These are phyloP conservation scores for Penicillium sp. DNA, from an alignment of 2,329 filamentous ascomycete species.

Conservation along the genomic window DNA sequence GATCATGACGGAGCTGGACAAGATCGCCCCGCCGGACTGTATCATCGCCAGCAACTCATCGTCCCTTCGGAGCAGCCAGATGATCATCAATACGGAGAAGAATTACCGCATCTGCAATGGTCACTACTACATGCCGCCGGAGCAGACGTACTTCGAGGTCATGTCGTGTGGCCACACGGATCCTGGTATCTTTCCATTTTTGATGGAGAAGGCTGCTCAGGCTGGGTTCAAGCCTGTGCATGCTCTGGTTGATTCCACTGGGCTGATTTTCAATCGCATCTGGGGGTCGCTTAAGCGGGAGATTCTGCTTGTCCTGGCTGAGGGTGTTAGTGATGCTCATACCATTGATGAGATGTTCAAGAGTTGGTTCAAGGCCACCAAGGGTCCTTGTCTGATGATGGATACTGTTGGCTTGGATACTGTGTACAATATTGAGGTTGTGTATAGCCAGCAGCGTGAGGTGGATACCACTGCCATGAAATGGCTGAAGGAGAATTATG, in stretches of 20 bases:
- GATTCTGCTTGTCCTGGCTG: slow-evolving; percentile 19
- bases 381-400: slow-evolving; percentile 26
- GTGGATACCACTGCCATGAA: slow-evolving; percentile 12
- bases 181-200: slow-evolving; percentile 19
- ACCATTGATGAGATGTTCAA: slow-evolving; percentile 25
- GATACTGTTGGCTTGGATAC: slow-evolving; percentile 26
- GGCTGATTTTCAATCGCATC: slow-evolving; percentile 22
- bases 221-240: slow-evolving; percentile 21
- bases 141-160: slow-evolving; percentile 20
- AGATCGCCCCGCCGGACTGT: slow-evolving; percentile 15
- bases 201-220: slow-evolving; percentile 17
- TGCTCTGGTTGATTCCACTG: slow-evolving; percentile 18
- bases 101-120: slow-evolving; percentile 26
- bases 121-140: slow-evolving; percentile 26
- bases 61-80: slow-evolving; percentile 19
- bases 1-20: slow-evolving; percentile 14
- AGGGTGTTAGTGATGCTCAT: slow-evolving; percentile 18
- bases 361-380: slow-evolving; percentile 21
- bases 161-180: slow-evolving; percentile 23
- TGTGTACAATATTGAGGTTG: slow-evolving; percentile 23
- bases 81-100: slow-evolving; percentile 18
- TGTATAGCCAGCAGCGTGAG: slow-evolving; percentile 15
- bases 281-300: slow-evolving; percentile 23
- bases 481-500: slow-evolving; percentile 21
- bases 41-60: slow-evolving; percentile 22